Percentiles rank a stretch among this genome's conserved stretches.
Conservation (phyloP, 225 moss, liverwort and hornwort species). For the Bryum argenteum region DNA sequence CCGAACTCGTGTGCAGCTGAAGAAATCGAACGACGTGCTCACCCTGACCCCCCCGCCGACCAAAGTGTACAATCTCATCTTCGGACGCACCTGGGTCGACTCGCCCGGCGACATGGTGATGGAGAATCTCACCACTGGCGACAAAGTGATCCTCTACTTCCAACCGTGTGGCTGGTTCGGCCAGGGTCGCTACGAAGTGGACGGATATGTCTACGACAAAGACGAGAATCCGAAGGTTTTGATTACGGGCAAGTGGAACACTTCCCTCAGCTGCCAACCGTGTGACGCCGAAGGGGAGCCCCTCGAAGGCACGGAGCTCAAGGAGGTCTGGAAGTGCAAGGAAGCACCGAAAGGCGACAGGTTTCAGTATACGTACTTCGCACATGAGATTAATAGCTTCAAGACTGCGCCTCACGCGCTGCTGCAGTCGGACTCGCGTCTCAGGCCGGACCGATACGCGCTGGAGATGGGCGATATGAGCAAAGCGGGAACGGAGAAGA, state of each 20-base stretch:
- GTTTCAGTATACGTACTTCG: conserved; percentile 79
- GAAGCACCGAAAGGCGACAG: conserved; percentile 71
- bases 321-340: conserved; percentile 88
- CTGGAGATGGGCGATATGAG: conserved; percentile 78
- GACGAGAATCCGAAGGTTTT: conserved; percentile 89
- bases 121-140: conserved; percentile 87
- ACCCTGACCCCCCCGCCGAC: conserved; percentile 79
- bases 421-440: conserved; percentile 82
- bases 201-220: conserved; percentile 91
- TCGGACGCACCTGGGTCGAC: conserved; percentile 94
- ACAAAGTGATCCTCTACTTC: conserved; percentile 90
- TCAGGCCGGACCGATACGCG: conserved; percentile 81
- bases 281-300: conserved; percentile 97
- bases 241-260: conserved; percentile 94
- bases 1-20: conserved; percentile 84
- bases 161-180: conserved; percentile 99
- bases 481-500: conserved; percentile 82
- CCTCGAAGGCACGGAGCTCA: conserved; percentile 71
- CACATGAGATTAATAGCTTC: conserved; percentile 82
- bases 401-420: conserved; percentile 77
- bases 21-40: conserved; percentile 76
- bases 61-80: conserved; percentile 90
- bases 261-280: conserved; percentile 78
- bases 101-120: conserved; percentile 95
- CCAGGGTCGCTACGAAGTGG: conserved; percentile 87